phyloP scores from a whole-genome alignment of 2,329 filamentous ascomycete species.

The Metarhizium rileyi region DNA sequence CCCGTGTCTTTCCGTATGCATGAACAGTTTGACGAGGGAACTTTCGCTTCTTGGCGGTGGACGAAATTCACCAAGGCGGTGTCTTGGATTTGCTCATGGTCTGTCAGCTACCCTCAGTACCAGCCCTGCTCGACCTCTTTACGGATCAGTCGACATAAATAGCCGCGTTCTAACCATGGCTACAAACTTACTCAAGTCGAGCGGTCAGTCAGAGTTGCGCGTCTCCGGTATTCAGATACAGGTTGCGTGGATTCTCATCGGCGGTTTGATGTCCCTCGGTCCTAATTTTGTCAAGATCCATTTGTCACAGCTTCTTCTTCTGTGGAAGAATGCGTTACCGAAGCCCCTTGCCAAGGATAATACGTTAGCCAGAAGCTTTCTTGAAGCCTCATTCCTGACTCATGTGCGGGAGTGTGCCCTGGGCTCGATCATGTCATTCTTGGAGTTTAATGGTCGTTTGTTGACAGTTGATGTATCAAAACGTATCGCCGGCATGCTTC shows the following conservation, averaged over 20 bases:
- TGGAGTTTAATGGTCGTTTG: constrained; percentile 86
- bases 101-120: constrained; percentile 85
- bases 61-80: constrained; percentile 70
- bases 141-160: constrained; percentile 93
- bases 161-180: constrained; percentile 85
- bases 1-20: constrained; percentile 85
- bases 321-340: constrained; percentile 96
- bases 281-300: constrained; percentile 99
- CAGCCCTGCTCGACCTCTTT: constrained; percentile 76
- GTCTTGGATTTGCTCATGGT: constrained; percentile 84
- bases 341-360: constrained; percentile 93
- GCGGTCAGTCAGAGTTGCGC: constrained; percentile 79
- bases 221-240: constrained; percentile 93
- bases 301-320: constrained; percentile 78
- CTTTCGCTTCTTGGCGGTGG: constrained; percentile 66
- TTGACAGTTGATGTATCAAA: constrained; percentile 92
- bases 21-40: constrained; percentile 89
- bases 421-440: constrained; percentile 81
- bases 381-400: constrained; percentile 86
- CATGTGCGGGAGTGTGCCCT: constrained; percentile 93
- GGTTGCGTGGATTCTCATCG: constrained; percentile 94
- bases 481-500: constrained; percentile 84
- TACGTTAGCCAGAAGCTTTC: constrained; percentile 67
- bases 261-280: constrained; percentile 89
- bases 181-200: constrained; percentile 84